These are phyloP conservation scores for Trametes hirsuta DNA, from an alignment of 1,284 basidiomycete species.

Conservation along the genomic window DNA sequence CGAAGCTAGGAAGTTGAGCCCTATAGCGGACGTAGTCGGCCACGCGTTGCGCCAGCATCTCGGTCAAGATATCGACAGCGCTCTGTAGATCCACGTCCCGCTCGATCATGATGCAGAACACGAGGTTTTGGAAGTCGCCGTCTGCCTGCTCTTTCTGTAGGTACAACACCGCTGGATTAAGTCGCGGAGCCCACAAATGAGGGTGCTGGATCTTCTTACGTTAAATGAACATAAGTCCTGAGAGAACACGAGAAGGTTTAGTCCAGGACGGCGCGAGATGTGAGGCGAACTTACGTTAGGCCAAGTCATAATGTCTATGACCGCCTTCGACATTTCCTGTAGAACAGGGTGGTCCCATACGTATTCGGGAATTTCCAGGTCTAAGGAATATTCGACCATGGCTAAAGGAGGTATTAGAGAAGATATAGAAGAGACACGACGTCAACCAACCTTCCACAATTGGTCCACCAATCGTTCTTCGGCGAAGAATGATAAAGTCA, in stretches of 20 bases:
- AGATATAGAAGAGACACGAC: background rate
- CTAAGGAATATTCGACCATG: slow-evolving; percentile 51
- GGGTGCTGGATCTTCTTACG: slow-evolving; percentile 33
- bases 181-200: background rate
- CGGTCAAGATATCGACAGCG: slow-evolving; percentile 45
- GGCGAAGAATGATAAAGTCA: slow-evolving; percentile 47
- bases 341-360: slow-evolving; percentile 47
- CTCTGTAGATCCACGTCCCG: slow-evolving; percentile 45
- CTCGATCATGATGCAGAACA: slow-evolving; percentile 51
- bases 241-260: background rate
- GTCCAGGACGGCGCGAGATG: background rate
- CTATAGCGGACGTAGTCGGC: slow-evolving; percentile 44
- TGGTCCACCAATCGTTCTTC: slow-evolving; percentile 46
- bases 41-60: slow-evolving; percentile 47
- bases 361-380: slow-evolving; percentile 47
- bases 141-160: slow-evolving; percentile 52
- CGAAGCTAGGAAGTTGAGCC: slow-evolving; percentile 45
- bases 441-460: slow-evolving; percentile 46
- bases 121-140: slow-evolving; percentile 53
- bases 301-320: slow-evolving; percentile 53
- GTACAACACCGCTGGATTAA: slow-evolving; percentile 11
- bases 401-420: slow-evolving; percentile 33
- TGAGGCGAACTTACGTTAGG: slow-evolving; percentile 43
- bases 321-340: slow-evolving; percentile 46
- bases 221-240: slow-evolving; percentile 54